These are phyloP conservation scores for Lactarius evosmus DNA, from an alignment of 768 basidiomycete species.

Conservation along the genomic window DNA sequence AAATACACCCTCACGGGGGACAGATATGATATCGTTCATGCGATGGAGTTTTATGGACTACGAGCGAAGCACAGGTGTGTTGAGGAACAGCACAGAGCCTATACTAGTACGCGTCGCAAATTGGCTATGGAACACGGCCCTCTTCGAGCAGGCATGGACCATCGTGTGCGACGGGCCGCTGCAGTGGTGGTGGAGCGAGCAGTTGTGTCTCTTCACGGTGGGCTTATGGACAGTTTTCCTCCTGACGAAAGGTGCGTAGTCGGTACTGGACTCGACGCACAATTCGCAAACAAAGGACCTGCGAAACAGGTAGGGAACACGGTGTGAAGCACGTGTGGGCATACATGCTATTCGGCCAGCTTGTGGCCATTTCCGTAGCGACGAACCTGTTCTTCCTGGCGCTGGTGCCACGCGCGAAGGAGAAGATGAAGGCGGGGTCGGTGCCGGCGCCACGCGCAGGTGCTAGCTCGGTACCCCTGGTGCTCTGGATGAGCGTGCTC, in stretches of 20 bases:
- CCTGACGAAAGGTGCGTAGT: slow-evolving; percentile 45
- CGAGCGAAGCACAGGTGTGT: slow-evolving; percentile 31
- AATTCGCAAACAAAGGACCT: no score
- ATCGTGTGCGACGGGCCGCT: slow-evolving; percentile 38
- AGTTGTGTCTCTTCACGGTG: slow-evolving; percentile 57
- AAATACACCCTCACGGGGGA: no score
- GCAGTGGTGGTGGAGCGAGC: slow-evolving; percentile 73
- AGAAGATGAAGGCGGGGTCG: not conserved
- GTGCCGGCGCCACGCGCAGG: no score
- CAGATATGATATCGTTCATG: slow-evolving; percentile 50
- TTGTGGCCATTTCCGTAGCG: slow-evolving; percentile 68
- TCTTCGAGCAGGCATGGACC: slow-evolving; percentile 60
- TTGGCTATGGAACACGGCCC: slow-evolving; percentile 53
- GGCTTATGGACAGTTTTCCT: slow-evolving; percentile 56
- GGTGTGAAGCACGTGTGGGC: slow-evolving; percentile 54
- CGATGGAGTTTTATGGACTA: slow-evolving; percentile 57
- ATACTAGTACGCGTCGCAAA: slow-evolving; percentile 39
- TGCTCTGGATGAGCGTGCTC: slow-evolving; percentile 44
- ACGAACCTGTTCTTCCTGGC: slow-evolving; percentile 61
- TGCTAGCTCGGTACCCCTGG: slow-evolving; percentile 25
- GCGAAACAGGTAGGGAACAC: slow-evolving; percentile 36
- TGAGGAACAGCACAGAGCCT: slow-evolving; percentile 2
- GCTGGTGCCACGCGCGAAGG: slow-evolving; percentile 27
- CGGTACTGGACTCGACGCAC: not conserved
- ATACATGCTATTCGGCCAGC: slow-evolving; percentile 69